phyloP scores from a whole-genome alignment of 1,284 basidiomycete species.

The Leccinum angustisporum region DNA sequence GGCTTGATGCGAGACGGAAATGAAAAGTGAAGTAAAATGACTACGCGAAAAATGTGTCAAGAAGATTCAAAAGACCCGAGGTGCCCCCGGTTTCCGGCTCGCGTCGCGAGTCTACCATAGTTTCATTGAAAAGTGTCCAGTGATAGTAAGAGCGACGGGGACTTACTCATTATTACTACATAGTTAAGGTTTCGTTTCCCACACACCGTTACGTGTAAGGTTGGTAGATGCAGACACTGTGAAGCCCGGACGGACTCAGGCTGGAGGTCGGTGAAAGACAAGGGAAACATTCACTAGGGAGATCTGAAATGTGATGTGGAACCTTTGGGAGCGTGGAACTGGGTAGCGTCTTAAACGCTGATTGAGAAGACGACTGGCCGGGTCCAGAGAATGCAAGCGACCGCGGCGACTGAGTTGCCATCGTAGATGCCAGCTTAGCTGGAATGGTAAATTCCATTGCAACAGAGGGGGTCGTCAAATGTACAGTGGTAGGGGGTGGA shows the following conservation, averaged over 20 bases:
- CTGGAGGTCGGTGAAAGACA: conserved; percentile 6
- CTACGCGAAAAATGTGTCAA: background rate
- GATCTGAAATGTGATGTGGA: conserved; percentile 2
- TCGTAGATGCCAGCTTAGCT: conserved; percentile 28
- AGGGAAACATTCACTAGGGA: conserved; percentile 1
- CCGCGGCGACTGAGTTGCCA: conserved; percentile 24
- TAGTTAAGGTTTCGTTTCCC: conserved; percentile 20
- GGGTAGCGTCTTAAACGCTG: conserved; percentile 20
- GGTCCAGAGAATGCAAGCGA: background rate
- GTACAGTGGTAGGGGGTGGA: conserved; percentile 6
- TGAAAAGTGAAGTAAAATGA: conserved; percentile 5
- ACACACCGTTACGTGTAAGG: conserved; percentile 29
- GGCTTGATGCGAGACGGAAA: conserved; percentile 21
- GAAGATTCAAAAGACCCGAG: too few relatives aligned
- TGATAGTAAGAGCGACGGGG: background rate
- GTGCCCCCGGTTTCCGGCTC: background rate
- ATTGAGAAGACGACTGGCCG: conserved; percentile 2
- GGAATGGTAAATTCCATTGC: conserved; percentile 30
- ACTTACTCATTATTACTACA: conserved; percentile 12
- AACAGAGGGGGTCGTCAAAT: conserved; percentile 22
- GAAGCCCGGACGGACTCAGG: conserved; percentile 9
- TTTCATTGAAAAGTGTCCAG: conserved; percentile 1
- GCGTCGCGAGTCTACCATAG: background rate
- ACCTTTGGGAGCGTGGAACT: conserved; percentile 14
- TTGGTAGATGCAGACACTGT: conserved; percentile 22